Evolutionary conservation across 2,329 filamentous ascomycete species (phyloP).

Genomic region (Botrytis byssoidea): DNA sequence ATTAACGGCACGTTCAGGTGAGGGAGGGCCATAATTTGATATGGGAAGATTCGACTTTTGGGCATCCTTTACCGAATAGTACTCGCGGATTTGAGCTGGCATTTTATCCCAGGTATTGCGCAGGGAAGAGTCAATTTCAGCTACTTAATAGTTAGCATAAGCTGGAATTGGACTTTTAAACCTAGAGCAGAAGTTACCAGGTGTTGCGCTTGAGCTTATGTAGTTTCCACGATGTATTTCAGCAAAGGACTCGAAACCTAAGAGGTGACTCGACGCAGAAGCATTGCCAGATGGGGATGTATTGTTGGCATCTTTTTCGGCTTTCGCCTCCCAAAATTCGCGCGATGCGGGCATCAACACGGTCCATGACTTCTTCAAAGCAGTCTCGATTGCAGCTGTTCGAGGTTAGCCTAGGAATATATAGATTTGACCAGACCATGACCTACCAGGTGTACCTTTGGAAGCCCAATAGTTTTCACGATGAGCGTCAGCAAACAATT

Average conservation of each 20-base stretch:
- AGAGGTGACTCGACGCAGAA: not conserved
- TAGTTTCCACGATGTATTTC: not conserved
- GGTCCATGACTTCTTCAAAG: not conserved
- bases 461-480: not conserved
- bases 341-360: not conserved
- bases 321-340: not conserved
- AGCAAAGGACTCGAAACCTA: not conserved
- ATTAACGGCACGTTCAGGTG: not conserved
- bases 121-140: constrained; percentile 5
- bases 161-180: not conserved
- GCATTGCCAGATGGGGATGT: not conserved
- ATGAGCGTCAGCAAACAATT: constrained; percentile 1
- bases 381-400: not conserved
- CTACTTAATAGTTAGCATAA: constrained; percentile 10
- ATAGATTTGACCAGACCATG: no score
- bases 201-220: not conserved
- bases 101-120: not conserved
- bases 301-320: not conserved
- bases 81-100: not conserved
- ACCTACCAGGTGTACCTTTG: not conserved
- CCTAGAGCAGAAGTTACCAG: not conserved
- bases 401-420: not conserved
- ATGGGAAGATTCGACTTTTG: not conserved
- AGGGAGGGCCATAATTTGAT: not conserved
- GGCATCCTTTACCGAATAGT: not conserved